phyloP scores from a whole-genome alignment of 2,329 filamentous ascomycete genomes.

The Botrytis pseudocinerea region DNA sequence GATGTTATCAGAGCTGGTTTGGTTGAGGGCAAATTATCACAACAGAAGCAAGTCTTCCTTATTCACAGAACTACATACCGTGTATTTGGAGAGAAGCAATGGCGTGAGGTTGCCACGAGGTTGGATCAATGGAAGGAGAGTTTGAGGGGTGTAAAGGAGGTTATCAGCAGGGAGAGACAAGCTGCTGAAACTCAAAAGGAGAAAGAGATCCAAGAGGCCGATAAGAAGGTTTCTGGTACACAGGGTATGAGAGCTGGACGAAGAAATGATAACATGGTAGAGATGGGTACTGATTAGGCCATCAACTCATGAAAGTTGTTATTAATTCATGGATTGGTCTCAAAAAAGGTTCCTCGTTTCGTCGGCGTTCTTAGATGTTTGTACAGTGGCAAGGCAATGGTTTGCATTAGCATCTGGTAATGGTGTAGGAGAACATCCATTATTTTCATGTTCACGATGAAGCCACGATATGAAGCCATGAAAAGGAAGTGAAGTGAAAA shows the following conservation, averaged over 20 bases:
- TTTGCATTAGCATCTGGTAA: slow-evolving; percentile 40
- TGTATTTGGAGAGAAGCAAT: slow-evolving; percentile 97
- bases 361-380: slow-evolving; percentile 37
- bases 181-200: slow-evolving; percentile 76
- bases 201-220: slow-evolving; percentile 70
- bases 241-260: slow-evolving; percentile 45
- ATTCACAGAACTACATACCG: slow-evolving; percentile 96
- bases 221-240: slow-evolving; percentile 55
- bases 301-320: slow-evolving; percentile 15
- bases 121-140: slow-evolving; percentile 90
- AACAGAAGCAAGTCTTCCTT: slow-evolving; percentile 88
- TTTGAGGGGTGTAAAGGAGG: slow-evolving; percentile 73
- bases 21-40: slow-evolving; percentile 93
- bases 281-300: slow-evolving; percentile 42
- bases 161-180: slow-evolving; percentile 78
- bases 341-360: slow-evolving; percentile 29
- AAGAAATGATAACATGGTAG: slow-evolving; percentile 45
- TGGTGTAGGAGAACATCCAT: slow-evolving; percentile 34
- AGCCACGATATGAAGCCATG: slow-evolving; percentile 15
- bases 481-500: slow-evolving; percentile 1
- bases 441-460: slow-evolving; percentile 22
- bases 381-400: slow-evolving; percentile 32
- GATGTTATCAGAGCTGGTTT: slow-evolving; percentile 95
- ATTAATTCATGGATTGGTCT: slow-evolving; percentile 20
- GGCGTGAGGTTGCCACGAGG: slow-evolving; percentile 87